Evolutionary conservation across 768 basidiomycete species (phyloP).

Genomic region (Lentinus brumalis): DNA sequence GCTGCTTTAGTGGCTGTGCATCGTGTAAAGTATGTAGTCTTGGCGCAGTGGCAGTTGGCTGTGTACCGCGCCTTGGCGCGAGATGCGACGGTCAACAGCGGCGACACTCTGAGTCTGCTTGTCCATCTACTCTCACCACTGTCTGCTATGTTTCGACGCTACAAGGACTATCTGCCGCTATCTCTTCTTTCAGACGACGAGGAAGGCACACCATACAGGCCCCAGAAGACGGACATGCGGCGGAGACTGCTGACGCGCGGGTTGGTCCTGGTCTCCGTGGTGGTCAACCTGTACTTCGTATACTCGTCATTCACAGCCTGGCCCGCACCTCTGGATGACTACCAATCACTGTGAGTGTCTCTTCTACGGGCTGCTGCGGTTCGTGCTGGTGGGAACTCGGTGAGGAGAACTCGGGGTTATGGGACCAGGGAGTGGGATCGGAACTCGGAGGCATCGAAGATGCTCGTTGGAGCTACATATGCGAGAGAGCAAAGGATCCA

Average conservation of each 20-base stretch:
- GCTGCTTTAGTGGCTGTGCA: neutral
- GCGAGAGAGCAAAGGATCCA: too few relatives aligned
- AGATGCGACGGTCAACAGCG: too few relatives aligned
- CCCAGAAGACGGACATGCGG: constrained; percentile 4
- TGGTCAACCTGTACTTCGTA: constrained; percentile 12
- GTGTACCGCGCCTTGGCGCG: too few relatives aligned
- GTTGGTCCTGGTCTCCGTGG: constrained; percentile 9
- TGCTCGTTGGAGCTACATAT: too few relatives aligned
- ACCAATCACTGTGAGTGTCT: constrained; percentile 22
- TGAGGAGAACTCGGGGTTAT: neutral
- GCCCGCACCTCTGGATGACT: constrained; percentile 20
- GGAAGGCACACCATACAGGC: neutral
- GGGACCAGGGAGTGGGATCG: too few relatives aligned
- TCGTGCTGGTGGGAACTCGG: neutral
- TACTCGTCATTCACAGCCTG: constrained; percentile 1
- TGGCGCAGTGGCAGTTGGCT: too few relatives aligned
- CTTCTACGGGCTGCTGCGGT: neutral
- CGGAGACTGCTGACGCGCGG: constrained; percentile 1
- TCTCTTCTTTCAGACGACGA: neutral
- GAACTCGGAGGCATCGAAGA: too few relatives aligned
- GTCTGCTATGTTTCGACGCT: constrained; percentile 3
- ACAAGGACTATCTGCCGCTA: constrained; percentile 10
- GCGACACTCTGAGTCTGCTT: neutral
- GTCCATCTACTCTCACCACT: neutral
- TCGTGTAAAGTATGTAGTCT: too few relatives aligned